Percentiles rank a stretch among this genome's conserved stretches.
Evolutionary conservation across 108 stramenopile genomes (phyloP).

Genomic region (Bacterosira constricta): DNA sequence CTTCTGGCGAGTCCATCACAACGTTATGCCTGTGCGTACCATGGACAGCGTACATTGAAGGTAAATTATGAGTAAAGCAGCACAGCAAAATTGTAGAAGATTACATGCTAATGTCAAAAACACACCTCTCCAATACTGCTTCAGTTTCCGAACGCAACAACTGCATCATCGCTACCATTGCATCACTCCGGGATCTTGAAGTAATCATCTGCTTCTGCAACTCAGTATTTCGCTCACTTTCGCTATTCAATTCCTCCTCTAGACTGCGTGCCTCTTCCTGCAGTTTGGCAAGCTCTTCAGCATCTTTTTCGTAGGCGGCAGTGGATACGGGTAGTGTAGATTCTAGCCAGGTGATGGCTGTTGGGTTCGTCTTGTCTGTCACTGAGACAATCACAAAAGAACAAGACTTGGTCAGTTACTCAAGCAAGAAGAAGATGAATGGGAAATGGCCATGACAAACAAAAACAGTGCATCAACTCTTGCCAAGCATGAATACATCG

Average conservation of each 20-base stretch:
- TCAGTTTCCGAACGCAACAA: slow-evolving; percentile 87
- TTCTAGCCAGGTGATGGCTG: slow-evolving; percentile 69
- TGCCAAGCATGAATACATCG: no score
- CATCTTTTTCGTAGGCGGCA: slow-evolving; percentile 33
- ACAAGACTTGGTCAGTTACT: not conserved
- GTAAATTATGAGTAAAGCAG: not conserved
- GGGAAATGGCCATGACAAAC: no score
- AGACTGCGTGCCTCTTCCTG: slow-evolving; percentile 60
- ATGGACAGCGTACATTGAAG: not conserved
- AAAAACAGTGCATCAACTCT: no score
- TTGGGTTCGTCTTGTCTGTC: slow-evolving; percentile 40
- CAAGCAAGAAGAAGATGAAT: no score
- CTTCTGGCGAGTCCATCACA: slow-evolving; percentile 70
- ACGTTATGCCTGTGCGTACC: slow-evolving; percentile 69
- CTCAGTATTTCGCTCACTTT: slow-evolving; percentile 57
- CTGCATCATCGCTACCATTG: slow-evolving; percentile 82
- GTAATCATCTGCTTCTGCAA: slow-evolving; percentile 63
- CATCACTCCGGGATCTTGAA: slow-evolving; percentile 59
- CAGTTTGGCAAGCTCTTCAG: slow-evolving; percentile 39
- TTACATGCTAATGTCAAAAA: no score
- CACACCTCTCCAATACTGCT: slow-evolving; percentile 68
- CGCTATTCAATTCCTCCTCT: slow-evolving; percentile 58
- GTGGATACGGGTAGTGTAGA: slow-evolving; percentile 55
- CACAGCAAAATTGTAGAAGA: no score
- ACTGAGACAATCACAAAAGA: slow-evolving; percentile 30